Evolutionary conservation across 1,139 yeast species (phyloP).

Genomic region (Maudiozyma humilis): DNA sequence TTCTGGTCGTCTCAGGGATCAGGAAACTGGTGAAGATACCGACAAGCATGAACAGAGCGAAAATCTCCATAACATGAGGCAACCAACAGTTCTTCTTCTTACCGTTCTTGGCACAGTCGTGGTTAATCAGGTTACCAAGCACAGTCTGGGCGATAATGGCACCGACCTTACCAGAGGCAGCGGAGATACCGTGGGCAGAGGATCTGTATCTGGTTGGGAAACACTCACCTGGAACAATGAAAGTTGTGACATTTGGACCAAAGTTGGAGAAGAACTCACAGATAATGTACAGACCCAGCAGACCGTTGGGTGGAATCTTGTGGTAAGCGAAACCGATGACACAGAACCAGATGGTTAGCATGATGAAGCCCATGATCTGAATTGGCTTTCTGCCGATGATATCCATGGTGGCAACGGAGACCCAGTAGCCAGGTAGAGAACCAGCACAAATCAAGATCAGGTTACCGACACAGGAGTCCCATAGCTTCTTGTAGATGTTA

Average conservation of each 20-base stretch:
- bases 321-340: conserved; percentile 71
- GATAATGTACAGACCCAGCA: conserved; percentile 65
- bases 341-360: conserved; percentile 56
- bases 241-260: conserved; percentile 95
- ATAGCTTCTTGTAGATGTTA: conserved; percentile 55
- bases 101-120: conserved; percentile 55
- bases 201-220: conserved; percentile 98
- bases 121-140: conserved; percentile 75
- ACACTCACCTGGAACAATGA: conserved; percentile 91
- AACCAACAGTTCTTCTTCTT: conserved; percentile 57
- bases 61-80: conserved; percentile 87
- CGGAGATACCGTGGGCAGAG: conserved; percentile 95
- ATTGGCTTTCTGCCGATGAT: conserved; percentile 73
- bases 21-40: conserved; percentile 60
- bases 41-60: conserved; percentile 79
- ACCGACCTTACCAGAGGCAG: conserved; percentile 93
- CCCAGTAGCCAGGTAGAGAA: conserved; percentile 88
- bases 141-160: conserved; percentile 93
- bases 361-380: conserved; percentile 63
- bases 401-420: conserved; percentile 67
- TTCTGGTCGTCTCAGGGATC: conserved; percentile 85
- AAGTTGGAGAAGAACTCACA: conserved; percentile 82
- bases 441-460: conserved; percentile 86
- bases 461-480: conserved; percentile 80
- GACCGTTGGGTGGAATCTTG: conserved; percentile 53